Base-by-base conservation (phyloP, 352 stramenopile species). In the Chrysophaeum taylorii region DNA sequence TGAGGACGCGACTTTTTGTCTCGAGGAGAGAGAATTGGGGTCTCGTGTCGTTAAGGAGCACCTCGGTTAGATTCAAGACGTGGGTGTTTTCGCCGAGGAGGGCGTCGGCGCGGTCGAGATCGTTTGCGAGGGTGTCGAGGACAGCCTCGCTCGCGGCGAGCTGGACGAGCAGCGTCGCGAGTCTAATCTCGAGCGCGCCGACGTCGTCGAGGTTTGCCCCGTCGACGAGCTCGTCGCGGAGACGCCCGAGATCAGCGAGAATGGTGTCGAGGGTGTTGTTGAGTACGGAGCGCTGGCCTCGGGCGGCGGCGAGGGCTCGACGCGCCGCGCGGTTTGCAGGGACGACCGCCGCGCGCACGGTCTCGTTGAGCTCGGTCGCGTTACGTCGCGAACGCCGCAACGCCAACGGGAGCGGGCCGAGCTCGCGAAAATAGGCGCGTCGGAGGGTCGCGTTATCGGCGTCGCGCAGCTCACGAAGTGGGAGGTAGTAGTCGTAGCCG, bases 401-500 rank as follows among this genome's bases (percentile, higher is more conserved):
- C 18, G 45, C 9, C 45, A 33, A 12, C 45, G 45, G 45, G 45
- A 25, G 31, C 7, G 45, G 31, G 14, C 14, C 21, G 27, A 62
- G 27, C n/a, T 14, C 27, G 25, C 2, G 1, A 31, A 33, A 9
- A 5, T 62, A 62, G 16, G 31, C 35, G 21, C 16, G 33, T 2
- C 9, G 14, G 12, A 66, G 14, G 33, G 57, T 66, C 14, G 15
- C 57, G 57, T 66, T 66, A 18, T 66, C 57, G 12, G 57, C 57
- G 57, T 66, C 57, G 12, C 57, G 57, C 2, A 66, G 57, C 57
- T 41, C 36, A 2, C 33, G 14, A 9, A 66, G 4, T 0, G 31
- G 18, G 14, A 42, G 57, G 57, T 66, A 66, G 35, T 48, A 66
- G 57, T 66, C 57, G 57, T 48, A 66, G 33, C 57, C 57, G 35